Conservation (phyloP, 2,329 filamentous ascomycete species). For the Clathrospora elynae region DNA sequence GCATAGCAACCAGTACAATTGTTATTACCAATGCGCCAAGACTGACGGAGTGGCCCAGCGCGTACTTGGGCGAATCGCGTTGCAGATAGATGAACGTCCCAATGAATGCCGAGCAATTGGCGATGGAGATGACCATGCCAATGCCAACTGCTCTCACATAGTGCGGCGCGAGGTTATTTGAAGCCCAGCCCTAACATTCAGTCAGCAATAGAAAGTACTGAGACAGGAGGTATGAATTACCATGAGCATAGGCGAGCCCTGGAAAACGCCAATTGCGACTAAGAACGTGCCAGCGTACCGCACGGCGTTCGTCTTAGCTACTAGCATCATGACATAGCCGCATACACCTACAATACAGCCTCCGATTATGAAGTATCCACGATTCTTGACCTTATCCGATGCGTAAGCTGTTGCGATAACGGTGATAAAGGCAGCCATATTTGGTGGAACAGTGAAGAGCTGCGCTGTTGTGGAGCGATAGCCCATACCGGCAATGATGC, state of each 20-base stretch:
- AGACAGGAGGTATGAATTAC: conserved; percentile 1
- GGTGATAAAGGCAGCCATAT: conserved; percentile 51
- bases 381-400: conserved; percentile 51
- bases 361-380: conserved; percentile 58
- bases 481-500: conserved; percentile 47
- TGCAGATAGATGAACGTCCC: conserved; percentile 58
- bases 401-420: conserved; percentile 49
- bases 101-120: conserved; percentile 58
- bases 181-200: conserved; percentile 44
- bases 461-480: conserved; percentile 49
- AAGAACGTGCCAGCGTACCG: conserved; percentile 51
- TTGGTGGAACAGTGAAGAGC: conserved; percentile 47
- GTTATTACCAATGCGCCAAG: conserved; percentile 33
- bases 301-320: conserved; percentile 40
- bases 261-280: conserved; percentile 52
- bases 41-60: conserved; percentile 31
- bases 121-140: conserved; percentile 55
- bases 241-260: conserved; percentile 45
- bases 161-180: conserved; percentile 57
- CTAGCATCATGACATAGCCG: conserved; percentile 61
- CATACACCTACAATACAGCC: conserved; percentile 52
- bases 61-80: conserved; percentile 46
- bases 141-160: conserved; percentile 61
- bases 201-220: conserved; percentile 1
- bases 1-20: conserved; percentile 23